These are phyloP conservation scores for Verticillium tricorpus DNA, from an alignment of 2,329 filamentous ascomycete genomes.

Conservation along the genomic window DNA sequence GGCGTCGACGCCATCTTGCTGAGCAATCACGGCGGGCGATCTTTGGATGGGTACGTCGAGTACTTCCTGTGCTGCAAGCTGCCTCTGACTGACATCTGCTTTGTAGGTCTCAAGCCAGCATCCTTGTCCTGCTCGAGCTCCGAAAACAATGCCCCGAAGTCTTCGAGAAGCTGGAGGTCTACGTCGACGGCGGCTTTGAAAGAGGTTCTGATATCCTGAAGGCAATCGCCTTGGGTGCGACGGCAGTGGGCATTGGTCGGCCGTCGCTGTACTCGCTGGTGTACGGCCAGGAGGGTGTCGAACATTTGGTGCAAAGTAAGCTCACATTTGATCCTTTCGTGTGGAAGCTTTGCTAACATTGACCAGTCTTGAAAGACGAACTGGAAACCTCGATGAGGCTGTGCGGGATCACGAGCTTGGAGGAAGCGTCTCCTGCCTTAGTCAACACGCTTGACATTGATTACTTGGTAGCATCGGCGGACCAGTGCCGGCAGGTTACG, in stretches of 20 bases:
- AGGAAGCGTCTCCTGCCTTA: slow-evolving; percentile 19
- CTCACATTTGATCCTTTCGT: slow-evolving; percentile 9
- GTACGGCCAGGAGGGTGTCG: slow-evolving; percentile 56
- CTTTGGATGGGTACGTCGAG: slow-evolving; percentile 39
- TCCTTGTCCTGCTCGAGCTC: slow-evolving; percentile 48
- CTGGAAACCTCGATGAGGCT: slow-evolving; percentile 57
- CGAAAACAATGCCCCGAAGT: slow-evolving; percentile 57
- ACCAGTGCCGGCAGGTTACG: neutral
- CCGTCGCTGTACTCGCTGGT: slow-evolving; percentile 54
- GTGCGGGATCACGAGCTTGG: slow-evolving; percentile 21
- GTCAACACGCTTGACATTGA: slow-evolving; percentile 27
- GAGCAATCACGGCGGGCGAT: slow-evolving; percentile 65
- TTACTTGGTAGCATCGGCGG: slow-evolving; percentile 18
- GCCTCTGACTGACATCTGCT: neutral
- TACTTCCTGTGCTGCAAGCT: slow-evolving; percentile 51
- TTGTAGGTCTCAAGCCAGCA: neutral
- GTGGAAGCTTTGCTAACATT: slow-evolving; percentile 7
- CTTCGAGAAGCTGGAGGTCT: slow-evolving; percentile 56
- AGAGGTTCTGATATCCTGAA: slow-evolving; percentile 67
- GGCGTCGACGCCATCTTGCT: slow-evolving; percentile 65
- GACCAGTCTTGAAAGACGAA: slow-evolving; percentile 51
- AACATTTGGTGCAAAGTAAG: slow-evolving; percentile 48
- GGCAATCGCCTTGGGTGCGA: slow-evolving; percentile 60
- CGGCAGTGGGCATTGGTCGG: slow-evolving; percentile 58
- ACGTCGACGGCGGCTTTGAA: slow-evolving; percentile 61